Conservation (phyloP, 768 basidiomycete genomes). For the Xerocomus brunneocitrinus region DNA sequence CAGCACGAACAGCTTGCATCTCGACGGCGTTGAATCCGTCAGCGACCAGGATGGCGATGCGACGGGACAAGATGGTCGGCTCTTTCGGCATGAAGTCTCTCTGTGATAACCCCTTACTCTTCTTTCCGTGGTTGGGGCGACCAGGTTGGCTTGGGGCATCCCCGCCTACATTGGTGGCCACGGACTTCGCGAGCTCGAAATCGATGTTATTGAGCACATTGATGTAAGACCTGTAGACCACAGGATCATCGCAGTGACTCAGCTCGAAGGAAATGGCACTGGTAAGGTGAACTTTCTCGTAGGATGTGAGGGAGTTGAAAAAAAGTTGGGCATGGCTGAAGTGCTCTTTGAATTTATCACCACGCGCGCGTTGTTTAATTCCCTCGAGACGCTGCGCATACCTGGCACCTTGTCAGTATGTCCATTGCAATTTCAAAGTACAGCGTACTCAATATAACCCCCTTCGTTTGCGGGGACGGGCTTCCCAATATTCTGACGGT, state of each 20-base stretch:
- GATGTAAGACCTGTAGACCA: constrained; percentile 66
- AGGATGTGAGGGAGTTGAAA: constrained; percentile 68
- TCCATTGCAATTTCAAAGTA: not conserved
- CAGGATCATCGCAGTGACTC: constrained; percentile 73
- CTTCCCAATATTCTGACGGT: constrained; percentile 50
- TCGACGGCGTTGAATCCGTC: constrained; percentile 69
- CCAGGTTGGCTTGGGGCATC: constrained; percentile 48
- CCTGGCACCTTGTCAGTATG: constrained; percentile 29
- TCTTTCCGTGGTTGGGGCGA: constrained; percentile 55
- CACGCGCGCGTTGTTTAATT: constrained; percentile 57
- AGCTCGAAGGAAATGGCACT: constrained; percentile 78
- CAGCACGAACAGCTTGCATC: constrained; percentile 54
- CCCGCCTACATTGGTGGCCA: constrained; percentile 64
- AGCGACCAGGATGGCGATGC: constrained; percentile 71
- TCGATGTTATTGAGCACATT: constrained; percentile 69
- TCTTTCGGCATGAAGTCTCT: constrained; percentile 46
- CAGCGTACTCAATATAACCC: constrained; percentile 52
- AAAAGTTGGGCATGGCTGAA: constrained; percentile 72
- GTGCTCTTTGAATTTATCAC: constrained; percentile 76
- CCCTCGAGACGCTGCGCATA: constrained; percentile 47
- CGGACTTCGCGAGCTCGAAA: constrained; percentile 61
- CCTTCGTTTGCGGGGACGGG: constrained; percentile 50
- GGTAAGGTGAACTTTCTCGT: constrained; percentile 71
- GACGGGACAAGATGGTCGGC: constrained; percentile 59
- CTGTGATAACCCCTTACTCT: constrained; percentile 56